These are phyloP conservation scores for Penicillium coffeae DNA, from an alignment of 495 filamentous ascomycete genomes.

Conservation along the genomic window DNA sequence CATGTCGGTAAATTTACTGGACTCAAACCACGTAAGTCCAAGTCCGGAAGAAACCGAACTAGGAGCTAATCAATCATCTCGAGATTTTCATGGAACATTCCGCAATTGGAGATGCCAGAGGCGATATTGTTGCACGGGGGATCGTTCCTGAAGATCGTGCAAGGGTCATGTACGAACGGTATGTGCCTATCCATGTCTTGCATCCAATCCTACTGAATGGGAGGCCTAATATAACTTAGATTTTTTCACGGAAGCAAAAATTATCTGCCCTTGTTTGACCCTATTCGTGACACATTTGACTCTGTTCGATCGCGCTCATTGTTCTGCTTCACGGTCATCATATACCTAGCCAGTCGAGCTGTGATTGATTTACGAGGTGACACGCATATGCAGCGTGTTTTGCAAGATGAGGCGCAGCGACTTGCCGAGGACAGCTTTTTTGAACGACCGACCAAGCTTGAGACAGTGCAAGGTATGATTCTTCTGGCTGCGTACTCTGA, in stretches of 20 bases:
- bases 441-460: slow-evolving; percentile 40
- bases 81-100: slow-evolving; percentile 40
- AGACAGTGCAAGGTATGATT: slow-evolving; percentile 44
- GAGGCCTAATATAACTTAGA: slow-evolving; percentile 14
- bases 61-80: neutral
- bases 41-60: neutral
- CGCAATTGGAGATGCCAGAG: slow-evolving; percentile 27
- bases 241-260: slow-evolving; percentile 41
- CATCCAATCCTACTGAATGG: neutral
- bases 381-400: slow-evolving; percentile 39
- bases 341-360: slow-evolving; percentile 40
- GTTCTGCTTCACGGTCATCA: slow-evolving; percentile 43
- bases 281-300: slow-evolving; percentile 43
- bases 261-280: slow-evolving; percentile 38
- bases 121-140: slow-evolving; percentile 37
- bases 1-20: slow-evolving; percentile 43
- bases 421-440: slow-evolving; percentile 44
- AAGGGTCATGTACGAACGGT: slow-evolving; percentile 41
- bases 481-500: slow-evolving; percentile 42
- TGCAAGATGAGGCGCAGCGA: slow-evolving; percentile 42
- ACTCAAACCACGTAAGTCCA: slow-evolving; percentile 28
- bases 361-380: slow-evolving; percentile 36
- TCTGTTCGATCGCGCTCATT: slow-evolving; percentile 41
- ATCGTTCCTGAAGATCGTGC: slow-evolving; percentile 40
- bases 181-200: slow-evolving; percentile 1